Evolutionary conservation across 2,329 filamentous ascomycete genomes (phyloP).

Genomic region (Alternaria hordeiaustralica): DNA sequence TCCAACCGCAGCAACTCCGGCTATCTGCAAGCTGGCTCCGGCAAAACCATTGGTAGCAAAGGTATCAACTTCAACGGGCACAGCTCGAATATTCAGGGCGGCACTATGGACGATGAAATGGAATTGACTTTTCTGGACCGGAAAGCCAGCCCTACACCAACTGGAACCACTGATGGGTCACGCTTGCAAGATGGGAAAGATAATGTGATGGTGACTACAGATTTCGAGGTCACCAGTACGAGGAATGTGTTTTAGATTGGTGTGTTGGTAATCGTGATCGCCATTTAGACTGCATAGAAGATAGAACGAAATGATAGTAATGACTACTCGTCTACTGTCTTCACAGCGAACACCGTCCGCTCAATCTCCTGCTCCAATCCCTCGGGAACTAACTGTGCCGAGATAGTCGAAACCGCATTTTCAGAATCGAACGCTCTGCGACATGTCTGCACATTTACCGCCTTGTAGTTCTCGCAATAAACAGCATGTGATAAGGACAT

Average conservation of each 20-base stretch:
- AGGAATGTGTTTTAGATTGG: constrained; percentile 6
- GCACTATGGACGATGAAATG: constrained; percentile 23
- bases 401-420: not conserved
- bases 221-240: constrained; percentile 17
- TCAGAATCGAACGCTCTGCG: not conserved
- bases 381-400: not conserved
- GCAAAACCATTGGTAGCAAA: not conserved
- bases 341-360: not conserved
- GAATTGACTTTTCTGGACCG: constrained; percentile 25
- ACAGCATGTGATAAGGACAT: not conserved
- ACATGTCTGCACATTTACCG: not conserved
- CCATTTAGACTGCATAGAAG: not conserved
- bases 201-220: constrained; percentile 21
- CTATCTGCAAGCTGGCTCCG: constrained; percentile 9
- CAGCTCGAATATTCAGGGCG: constrained; percentile 14
- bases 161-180: constrained; percentile 6
- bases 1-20: constrained; percentile 21
- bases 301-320: not conserved
- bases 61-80: not conserved
- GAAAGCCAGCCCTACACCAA: constrained; percentile 12
- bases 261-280: not conserved
- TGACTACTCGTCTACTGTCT: not conserved
- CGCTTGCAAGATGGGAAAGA: constrained; percentile 17
- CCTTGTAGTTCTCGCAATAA: not conserved
- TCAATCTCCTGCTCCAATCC: not conserved